Percentiles rank a stretch among this genome's conserved stretches.
These are phyloP conservation scores for Kwoniella mangroviensis DNA, from an alignment of 768 basidiomycete species.

Conservation along the genomic window DNA sequence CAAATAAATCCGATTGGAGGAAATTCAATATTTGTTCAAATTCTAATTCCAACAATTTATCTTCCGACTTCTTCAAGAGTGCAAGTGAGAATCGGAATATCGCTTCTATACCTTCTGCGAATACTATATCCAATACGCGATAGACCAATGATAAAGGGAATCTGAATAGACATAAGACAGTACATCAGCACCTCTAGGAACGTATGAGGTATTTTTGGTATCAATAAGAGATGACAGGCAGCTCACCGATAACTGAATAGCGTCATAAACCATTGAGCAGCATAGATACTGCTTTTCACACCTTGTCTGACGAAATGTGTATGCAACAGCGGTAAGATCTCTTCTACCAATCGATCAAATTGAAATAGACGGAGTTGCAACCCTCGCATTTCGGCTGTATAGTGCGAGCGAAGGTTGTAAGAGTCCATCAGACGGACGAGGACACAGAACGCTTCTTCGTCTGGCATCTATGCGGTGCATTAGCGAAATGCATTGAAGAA, in stretches of 20 bases:
- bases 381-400: slow-evolving; percentile 99
- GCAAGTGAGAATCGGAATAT: slow-evolving; percentile 93
- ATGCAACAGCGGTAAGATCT: slow-evolving; percentile 87
- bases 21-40: slow-evolving; percentile 90
- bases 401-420: slow-evolving; percentile 94
- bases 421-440: slow-evolving; percentile 94
- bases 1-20: slow-evolving; percentile 79
- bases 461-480: slow-evolving; percentile 78
- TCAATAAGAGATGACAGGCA: not conserved
- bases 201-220: no score
- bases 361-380: slow-evolving; percentile 85
- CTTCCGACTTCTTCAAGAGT: slow-evolving; percentile 86
- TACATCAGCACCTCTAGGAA: no score
- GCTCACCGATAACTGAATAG: slow-evolving; percentile 89
- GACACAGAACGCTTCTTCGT: slow-evolving; percentile 97
- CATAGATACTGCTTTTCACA: slow-evolving; percentile 97
- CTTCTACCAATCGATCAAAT: slow-evolving; percentile 94
- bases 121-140: slow-evolving; percentile 92
- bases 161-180: slow-evolving; percentile 59
- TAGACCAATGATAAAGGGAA: slow-evolving; percentile 94
- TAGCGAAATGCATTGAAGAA: not conserved
- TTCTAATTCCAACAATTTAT: slow-evolving; percentile 73
- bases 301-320: slow-evolving; percentile 92
- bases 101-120: slow-evolving; percentile 95
- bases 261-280: slow-evolving; percentile 98